Base-by-base conservation (phyloP, 1,139 yeast species). In the Suhomyces ambrosiae region DNA sequence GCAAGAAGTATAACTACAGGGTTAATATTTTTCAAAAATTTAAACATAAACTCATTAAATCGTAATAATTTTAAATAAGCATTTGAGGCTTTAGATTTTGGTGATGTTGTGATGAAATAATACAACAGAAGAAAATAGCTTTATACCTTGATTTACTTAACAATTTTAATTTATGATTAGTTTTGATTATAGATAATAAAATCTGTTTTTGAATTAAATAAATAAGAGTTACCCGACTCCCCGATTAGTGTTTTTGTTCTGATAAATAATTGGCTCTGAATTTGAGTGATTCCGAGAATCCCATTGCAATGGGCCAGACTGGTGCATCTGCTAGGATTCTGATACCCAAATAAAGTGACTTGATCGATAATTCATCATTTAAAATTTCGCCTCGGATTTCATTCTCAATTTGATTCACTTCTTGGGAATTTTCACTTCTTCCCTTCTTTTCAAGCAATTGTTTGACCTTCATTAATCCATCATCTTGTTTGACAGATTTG, bases 301-400 rank as follows among this genome's bases (percentile, higher is more conserved):
- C 75, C 59, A 83, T 66, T 1, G 88, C 86, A 38, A 82, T 73
- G 1, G 92, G 90, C 92, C 92, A 84, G 11, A 84, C 82, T 2
- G 92, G 90, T 0, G 89, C 88, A 63, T 84, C 89, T 2, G 88
- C 87, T 38, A 85, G 67, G 22, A 84, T 79, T 45, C 88, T 66
- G 10, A 84, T 83, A 19, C 92, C 92, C 38, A 84, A 60, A 43
- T 80, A 79, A 34, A 83, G 60, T 19, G 80, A 72, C 50, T 80
- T 74, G 18, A 74, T 66, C 7, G 86, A 76, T 26, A 83, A 62
- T 47, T 76, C 66, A 5, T 79, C 73, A 21, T 67, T 65, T 26
- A 42, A 46, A 30, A 64, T 48, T 10, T 54, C 52, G 14, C 40
- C 25, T 9, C 29, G 15, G 12, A 38, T 31, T 5, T 24, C 33